Evolutionary conservation across 2,329 filamentous ascomycete species (phyloP).

Genomic region (Graphilbum ipis-grandicollis): DNA sequence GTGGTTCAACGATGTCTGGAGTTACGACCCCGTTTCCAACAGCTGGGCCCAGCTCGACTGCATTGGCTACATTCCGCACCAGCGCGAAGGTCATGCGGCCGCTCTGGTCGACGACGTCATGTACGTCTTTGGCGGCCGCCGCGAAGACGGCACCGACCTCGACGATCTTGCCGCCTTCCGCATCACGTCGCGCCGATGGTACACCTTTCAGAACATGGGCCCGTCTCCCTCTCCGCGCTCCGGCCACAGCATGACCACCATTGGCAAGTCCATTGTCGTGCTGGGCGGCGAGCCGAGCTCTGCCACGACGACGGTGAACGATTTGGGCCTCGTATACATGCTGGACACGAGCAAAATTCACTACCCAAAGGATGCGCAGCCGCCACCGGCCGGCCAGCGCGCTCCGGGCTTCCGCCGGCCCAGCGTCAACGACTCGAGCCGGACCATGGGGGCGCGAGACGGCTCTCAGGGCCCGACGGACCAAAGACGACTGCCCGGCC

Average conservation of each 20-base stretch:
- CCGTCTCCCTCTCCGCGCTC: slow-evolving; percentile 85
- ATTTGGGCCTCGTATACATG: slow-evolving; percentile 78
- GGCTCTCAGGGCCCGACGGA: slow-evolving; percentile 34
- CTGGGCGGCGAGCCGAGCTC: slow-evolving; percentile 90
- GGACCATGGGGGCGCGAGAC: slow-evolving; percentile 28
- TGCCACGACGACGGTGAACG: slow-evolving; percentile 59
- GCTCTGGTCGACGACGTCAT: slow-evolving; percentile 93
- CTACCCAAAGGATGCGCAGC: slow-evolving; percentile 65
- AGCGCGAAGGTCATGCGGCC: slow-evolving; percentile 86
- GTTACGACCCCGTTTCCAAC: slow-evolving; percentile 71
- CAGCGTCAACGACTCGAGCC: slow-evolving; percentile 15
- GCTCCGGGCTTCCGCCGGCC: slow-evolving; percentile 13
- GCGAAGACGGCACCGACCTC: slow-evolving; percentile 79
- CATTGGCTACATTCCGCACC: slow-evolving; percentile 90
- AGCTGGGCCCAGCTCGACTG: slow-evolving; percentile 81
- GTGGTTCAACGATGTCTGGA: slow-evolving; percentile 99
- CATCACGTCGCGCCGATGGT: slow-evolving; percentile 75
- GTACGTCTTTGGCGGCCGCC: slow-evolving; percentile 96
- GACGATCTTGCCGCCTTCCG: slow-evolving; percentile 75
- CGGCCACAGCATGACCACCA: slow-evolving; percentile 93
- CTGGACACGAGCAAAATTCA: slow-evolving; percentile 92
- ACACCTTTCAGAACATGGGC: slow-evolving; percentile 99
- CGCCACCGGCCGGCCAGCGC: slow-evolving; percentile 12
- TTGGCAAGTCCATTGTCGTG: slow-evolving; percentile 82
- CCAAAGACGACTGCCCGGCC: slow-evolving; percentile 25